Percentiles rank a stretch among this genome's conserved stretches.
Evolutionary conservation across 441 rosid genomes (phyloP).

Genomic region (Adansonia gregorii): DNA sequence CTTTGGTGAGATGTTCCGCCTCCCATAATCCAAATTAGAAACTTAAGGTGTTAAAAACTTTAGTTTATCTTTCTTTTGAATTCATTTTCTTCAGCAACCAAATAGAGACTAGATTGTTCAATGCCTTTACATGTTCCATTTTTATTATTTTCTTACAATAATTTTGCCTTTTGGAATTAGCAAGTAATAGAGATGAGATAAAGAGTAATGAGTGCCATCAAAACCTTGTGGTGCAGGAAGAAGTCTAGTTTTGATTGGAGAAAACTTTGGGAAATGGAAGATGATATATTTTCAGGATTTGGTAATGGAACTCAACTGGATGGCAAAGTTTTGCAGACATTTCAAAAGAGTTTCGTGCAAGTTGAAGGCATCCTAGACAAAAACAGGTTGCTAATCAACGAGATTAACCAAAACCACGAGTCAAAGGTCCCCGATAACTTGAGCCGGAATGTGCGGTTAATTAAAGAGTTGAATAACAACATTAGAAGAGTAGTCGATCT

Average conservation of each 20-base stretch:
- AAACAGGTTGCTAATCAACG: conserved; percentile 78
- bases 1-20: conserved; percentile 18
- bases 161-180: neutral
- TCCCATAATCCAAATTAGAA: neutral
- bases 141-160: neutral
- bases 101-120: conserved; percentile 17
- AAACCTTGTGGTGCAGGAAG: conserved; percentile 19
- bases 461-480: conserved; percentile 91
- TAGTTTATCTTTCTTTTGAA: neutral
- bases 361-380: conserved; percentile 89
- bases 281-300: conserved; percentile 62
- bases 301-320: conserved; percentile 69
- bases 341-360: conserved; percentile 80
- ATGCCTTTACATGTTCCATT: conserved; percentile 16
- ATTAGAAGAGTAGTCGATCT: conserved; percentile 87
- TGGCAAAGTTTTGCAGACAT: conserved; percentile 65
- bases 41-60: conserved; percentile 1
- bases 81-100: conserved; percentile 24
- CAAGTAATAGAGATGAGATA: conserved; percentile 15
- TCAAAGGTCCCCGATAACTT: conserved; percentile 81
- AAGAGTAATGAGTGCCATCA: neutral
- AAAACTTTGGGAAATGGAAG: conserved; percentile 55
- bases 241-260: conserved; percentile 38
- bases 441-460: conserved; percentile 80
- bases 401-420: conserved; percentile 91